Percentiles rank a stretch among this genome's conserved stretches.
Conservation (phyloP, 768 basidiomycete species). For the Punctularia strigosozonata region DNA sequence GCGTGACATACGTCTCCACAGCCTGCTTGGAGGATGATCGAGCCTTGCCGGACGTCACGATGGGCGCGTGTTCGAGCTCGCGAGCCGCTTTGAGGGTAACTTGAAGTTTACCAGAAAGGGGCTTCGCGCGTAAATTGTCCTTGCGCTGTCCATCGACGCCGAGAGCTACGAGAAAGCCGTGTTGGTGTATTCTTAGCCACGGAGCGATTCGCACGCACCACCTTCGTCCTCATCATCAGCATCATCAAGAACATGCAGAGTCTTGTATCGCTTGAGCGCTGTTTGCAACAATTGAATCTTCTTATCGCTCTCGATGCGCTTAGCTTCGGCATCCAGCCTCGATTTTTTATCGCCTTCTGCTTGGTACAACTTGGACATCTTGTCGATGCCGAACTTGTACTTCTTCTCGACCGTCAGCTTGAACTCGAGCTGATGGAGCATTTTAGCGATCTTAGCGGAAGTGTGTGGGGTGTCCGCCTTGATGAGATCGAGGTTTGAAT, state of each 20-base stretch:
- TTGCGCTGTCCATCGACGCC: conserved; percentile 77
- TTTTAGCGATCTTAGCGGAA: conserved; percentile 89
- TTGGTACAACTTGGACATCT: conserved; percentile 95
- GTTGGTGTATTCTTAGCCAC: neutral
- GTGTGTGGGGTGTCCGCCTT: conserved; percentile 97
- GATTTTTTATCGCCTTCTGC: conserved; percentile 97
- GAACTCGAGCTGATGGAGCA: conserved; percentile 99
- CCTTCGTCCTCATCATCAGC: conserved; percentile 71
- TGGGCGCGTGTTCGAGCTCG: conserved; percentile 90
- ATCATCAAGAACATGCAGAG: conserved; percentile 85
- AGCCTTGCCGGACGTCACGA: conserved; percentile 42
- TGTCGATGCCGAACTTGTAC: conserved; percentile 97
- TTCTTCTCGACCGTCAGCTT: conserved; percentile 97
- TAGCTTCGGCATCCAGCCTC: conserved; percentile 84
- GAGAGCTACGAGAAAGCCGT: conserved; percentile 25
- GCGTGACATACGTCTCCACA: conserved; percentile 80
- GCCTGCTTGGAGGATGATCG: conserved; percentile 72
- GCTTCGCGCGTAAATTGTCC: conserved; percentile 87
- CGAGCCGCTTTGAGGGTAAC: conserved; percentile 84
- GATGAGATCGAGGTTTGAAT: conserved; percentile 85
- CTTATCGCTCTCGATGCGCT: conserved; percentile 89
- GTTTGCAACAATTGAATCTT: conserved; percentile 90
- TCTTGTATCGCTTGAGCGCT: conserved; percentile 94
- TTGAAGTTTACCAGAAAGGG: conserved; percentile 84
- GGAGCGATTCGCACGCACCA: conserved; percentile 27